Evolutionary conservation across 1,284 basidiomycete species (phyloP), one percentile per base, ranked within the genome.

Genomic region (Apiotrichum porosum): DNA sequence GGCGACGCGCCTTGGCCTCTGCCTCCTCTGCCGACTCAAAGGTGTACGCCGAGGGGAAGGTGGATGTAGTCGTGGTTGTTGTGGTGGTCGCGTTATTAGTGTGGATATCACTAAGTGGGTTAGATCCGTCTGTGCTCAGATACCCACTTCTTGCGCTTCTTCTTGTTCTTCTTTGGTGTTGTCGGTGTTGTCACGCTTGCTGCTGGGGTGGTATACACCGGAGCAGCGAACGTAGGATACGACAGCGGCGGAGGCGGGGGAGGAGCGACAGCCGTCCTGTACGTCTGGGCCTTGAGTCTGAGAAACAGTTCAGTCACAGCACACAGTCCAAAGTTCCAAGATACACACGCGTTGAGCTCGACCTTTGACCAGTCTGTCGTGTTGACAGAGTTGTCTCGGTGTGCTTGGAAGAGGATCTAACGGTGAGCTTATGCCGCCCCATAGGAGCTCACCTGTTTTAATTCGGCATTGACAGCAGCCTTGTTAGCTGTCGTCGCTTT

Each of bases 341-440:
- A 12, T 28, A 28, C 6, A 6, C 26, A 28, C 26, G 26, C 26
- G 12, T 28, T 28, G 26, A 28, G 26, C 44, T 73, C 60, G 15
- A 75, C 60, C 19, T 61, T 64, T 14, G 59, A 38, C 73, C 73
- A 75, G 53, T 74, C 68, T 4, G 69, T 73, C 2, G 69, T 61
- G 18, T 69, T 55, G 24, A 75, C 62, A 0, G 66, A 62, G 9
- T 66, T 65, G 49, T 72, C 58, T 17, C 60, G 59, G 37, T 72
- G 71, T 6, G 73, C 72, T 30, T 67, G 58, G 49, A 72, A 73
- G 15, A 74, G 61, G 24, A 74, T 62, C 69, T 72, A 40, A n/a
- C 12, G 26, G 12, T 6, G 26, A 28, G 26, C n/a, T n/a, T n/a
- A n/a, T n/a, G n/a, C n/a, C n/a, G n/a, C n/a, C n/a, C n/a, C n/a